Conservation (phyloP, 345 rosid species). For the Barbarea vulgaris region DNA sequence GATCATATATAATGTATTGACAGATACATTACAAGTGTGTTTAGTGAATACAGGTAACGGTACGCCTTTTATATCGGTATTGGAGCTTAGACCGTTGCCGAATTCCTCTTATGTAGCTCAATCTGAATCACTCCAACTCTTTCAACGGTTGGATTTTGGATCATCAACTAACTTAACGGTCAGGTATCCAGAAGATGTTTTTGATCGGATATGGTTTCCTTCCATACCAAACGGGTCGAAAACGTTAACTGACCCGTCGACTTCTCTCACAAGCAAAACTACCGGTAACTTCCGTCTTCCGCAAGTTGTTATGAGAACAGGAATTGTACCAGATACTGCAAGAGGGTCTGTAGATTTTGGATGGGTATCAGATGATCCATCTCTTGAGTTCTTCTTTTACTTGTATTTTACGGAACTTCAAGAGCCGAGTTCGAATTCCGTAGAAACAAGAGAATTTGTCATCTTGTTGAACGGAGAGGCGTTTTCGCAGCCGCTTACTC, state of each 20-base stretch:
- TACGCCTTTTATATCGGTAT: constrained; percentile 56
- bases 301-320: constrained; percentile 45
- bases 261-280: constrained; percentile 2
- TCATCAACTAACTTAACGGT: constrained; percentile 36
- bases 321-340: constrained; percentile 32
- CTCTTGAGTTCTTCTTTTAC: constrained; percentile 45
- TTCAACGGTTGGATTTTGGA: constrained; percentile 43
- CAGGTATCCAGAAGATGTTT: constrained; percentile 52
- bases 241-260: background rate
- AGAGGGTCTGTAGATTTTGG: constrained; percentile 39
- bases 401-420: constrained; percentile 41
- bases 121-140: constrained; percentile 37
- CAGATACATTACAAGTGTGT: constrained; percentile 51
- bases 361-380: constrained; percentile 31
- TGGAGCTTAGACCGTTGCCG: constrained; percentile 51
- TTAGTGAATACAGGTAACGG: constrained; percentile 53
- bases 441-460: constrained; percentile 29
- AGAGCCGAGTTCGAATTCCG: constrained; percentile 15
- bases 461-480: constrained; percentile 17
- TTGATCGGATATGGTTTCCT: constrained; percentile 51
- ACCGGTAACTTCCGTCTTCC: constrained; percentile 28
- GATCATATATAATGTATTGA: constrained; percentile 44
- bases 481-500: constrained; percentile 5
- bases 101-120: constrained; percentile 12
- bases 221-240: background rate